phyloP scores from a whole-genome alignment of 2,329 filamentous ascomycete genomes.

The Aspergillus unguis region DNA sequence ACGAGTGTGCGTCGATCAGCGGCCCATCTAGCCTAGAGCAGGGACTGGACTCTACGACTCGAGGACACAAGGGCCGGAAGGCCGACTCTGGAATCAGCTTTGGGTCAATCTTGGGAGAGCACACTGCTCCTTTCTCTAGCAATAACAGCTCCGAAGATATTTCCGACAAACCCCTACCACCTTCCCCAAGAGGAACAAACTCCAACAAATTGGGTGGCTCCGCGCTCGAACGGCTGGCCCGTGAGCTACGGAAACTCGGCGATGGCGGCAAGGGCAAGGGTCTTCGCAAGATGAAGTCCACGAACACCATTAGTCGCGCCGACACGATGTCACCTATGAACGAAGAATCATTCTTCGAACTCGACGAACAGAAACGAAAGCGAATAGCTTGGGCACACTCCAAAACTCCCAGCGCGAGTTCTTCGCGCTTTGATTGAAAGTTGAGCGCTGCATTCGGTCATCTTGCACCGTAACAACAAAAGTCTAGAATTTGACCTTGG shows the following conservation, averaged over 20 bases:
- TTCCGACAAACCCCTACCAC: constrained; percentile 43
- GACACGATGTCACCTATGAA: constrained; percentile 33
- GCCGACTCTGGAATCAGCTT: constrained; percentile 65
- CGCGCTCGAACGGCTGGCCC: constrained; percentile 58
- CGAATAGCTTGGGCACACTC: constrained; percentile 44
- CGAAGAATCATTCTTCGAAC: constrained; percentile 45
- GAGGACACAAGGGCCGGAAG: constrained; percentile 51
- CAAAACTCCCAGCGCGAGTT: constrained; percentile 21
- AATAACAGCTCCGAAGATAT: constrained; percentile 29
- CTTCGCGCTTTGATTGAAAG: constrained; percentile 15
- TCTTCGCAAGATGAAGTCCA: constrained; percentile 51
- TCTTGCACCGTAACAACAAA: not conserved
- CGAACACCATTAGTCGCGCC: constrained; percentile 47
- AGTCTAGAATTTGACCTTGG: constrained; percentile 10
- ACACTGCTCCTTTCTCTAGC: constrained; percentile 39
- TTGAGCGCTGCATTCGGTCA: not conserved
- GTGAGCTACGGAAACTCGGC: constrained; percentile 53
- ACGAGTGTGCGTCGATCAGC: constrained; percentile 54
- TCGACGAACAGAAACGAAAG: constrained; percentile 48
- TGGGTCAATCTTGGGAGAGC: constrained; percentile 34
- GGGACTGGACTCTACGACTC: constrained; percentile 24
- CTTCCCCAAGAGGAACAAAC: constrained; percentile 27
- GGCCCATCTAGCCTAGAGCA: constrained; percentile 40
- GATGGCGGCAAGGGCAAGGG: constrained; percentile 25
- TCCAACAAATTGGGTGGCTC: constrained; percentile 40